Percentiles rank a stretch among this genome's conserved stretches.
phyloP scores from a whole-genome alignment of 805 yeast genomes.

The Torulaspora franciscae region DNA sequence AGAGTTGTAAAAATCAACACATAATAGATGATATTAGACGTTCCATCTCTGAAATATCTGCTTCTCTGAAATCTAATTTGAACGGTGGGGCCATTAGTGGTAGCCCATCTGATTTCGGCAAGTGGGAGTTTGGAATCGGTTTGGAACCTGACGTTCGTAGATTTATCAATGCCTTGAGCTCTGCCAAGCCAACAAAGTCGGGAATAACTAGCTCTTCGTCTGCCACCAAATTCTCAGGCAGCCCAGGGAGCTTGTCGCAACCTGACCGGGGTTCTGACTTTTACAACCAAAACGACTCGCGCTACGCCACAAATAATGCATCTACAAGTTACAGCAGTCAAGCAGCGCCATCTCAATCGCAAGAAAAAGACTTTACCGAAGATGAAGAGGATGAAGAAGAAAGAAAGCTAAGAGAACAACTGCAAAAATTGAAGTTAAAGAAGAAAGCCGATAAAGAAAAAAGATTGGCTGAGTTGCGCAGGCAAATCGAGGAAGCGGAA shows the following conservation, averaged over 20 bases:
- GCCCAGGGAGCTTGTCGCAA: neutral
- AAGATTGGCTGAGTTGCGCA: slow-evolving; percentile 50
- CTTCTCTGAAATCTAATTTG: slow-evolving; percentile 37
- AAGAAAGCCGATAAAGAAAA: slow-evolving; percentile 56
- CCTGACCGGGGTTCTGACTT: neutral
- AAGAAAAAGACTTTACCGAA: neutral
- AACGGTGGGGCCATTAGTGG: slow-evolving; percentile 24
- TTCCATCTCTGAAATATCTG: slow-evolving; percentile 57
- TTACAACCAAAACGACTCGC: neutral
- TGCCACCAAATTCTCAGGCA: neutral
- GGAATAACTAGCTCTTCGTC: neutral
- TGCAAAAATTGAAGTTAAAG: slow-evolving; percentile 42
- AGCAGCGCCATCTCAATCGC: neutral
- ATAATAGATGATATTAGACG: slow-evolving; percentile 67
- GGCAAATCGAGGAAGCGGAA: slow-evolving; percentile 54
- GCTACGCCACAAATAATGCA: neutral
- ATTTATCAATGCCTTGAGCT: slow-evolving; percentile 52
- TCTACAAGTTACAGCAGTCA: neutral
- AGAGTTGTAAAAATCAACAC: slow-evolving; percentile 50
- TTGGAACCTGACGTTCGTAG: slow-evolving; percentile 61
- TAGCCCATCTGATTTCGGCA: slow-evolving; percentile 50
- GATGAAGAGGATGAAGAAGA: slow-evolving; percentile 44
- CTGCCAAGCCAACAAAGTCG: neutral
- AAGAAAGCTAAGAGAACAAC: slow-evolving; percentile 37
- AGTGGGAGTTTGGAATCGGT: slow-evolving; percentile 81